phyloP scores from a whole-genome alignment of 352 stramenopile genomes.

The Globisporangium orthogonon region DNA sequence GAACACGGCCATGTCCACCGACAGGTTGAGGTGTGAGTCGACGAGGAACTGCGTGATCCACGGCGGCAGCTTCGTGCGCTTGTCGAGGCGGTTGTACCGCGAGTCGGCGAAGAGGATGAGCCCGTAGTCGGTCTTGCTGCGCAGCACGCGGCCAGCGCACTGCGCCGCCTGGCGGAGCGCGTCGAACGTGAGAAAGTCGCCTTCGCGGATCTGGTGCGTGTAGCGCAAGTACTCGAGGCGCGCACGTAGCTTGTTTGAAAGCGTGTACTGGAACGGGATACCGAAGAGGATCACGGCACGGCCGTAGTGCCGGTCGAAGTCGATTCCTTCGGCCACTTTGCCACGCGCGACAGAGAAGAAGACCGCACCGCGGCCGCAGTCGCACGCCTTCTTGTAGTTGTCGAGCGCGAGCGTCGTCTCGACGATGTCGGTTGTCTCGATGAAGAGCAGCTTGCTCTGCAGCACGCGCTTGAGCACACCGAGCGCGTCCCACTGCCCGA shows the following conservation, averaged over 20 bases:
- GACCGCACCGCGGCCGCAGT: slow-evolving; percentile 93
- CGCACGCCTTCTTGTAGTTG: slow-evolving; percentile 98
- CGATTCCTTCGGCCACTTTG: slow-evolving; percentile 99
- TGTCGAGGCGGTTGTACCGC: slow-evolving; percentile 97
- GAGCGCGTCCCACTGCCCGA: slow-evolving; percentile 94
- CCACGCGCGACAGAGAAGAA: slow-evolving; percentile 98
- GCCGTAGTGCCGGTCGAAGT: slow-evolving; percentile 99
- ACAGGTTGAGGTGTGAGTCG: slow-evolving; percentile 95
- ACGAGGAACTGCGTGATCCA: slow-evolving; percentile 98
- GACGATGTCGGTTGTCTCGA: slow-evolving; percentile 99
- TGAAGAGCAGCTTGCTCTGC: slow-evolving; percentile 97
- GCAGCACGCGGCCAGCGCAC: slow-evolving; percentile 97
- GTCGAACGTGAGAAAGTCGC: slow-evolving; percentile 99
- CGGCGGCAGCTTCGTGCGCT: slow-evolving; percentile 96
- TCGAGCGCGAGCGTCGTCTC: slow-evolving; percentile 98
- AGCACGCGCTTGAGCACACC: slow-evolving; percentile 92
- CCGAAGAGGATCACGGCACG: slow-evolving; percentile 97
- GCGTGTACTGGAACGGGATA: slow-evolving; percentile 99
- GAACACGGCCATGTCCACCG: slow-evolving; percentile 93
- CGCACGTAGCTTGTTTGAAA: slow-evolving; percentile 90
- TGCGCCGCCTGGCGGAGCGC: slow-evolving; percentile 96
- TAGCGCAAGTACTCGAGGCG: slow-evolving; percentile 96
- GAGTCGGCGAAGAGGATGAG: slow-evolving; percentile 98
- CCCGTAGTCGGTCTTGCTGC: slow-evolving; percentile 99
- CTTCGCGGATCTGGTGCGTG: slow-evolving; percentile 89